These are phyloP conservation scores for Raphanus raphanistrum DNA, from an alignment of 345 rosid species.

Conservation along the genomic window DNA sequence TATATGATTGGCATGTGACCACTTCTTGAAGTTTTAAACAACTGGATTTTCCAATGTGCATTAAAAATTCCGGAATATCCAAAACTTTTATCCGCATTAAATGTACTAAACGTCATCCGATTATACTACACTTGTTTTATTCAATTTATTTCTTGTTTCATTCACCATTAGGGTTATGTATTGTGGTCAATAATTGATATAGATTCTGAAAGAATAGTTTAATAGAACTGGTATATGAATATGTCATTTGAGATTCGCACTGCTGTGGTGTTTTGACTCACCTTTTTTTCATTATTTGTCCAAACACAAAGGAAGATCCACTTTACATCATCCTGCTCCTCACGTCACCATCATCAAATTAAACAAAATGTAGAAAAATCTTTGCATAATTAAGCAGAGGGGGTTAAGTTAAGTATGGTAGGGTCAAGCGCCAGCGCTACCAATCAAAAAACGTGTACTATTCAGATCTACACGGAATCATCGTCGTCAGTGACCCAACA, in stretches of 20 bases:
- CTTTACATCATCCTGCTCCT: neutral
- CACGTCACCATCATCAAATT: neutral
- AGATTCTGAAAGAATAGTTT: neutral
- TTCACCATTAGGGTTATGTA: neutral
- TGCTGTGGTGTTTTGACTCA: slow-evolving; percentile 21
- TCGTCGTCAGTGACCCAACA: slow-evolving; percentile 7
- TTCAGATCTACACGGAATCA: slow-evolving; percentile 26
- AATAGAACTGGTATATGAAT: slow-evolving; percentile 15
- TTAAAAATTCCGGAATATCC: neutral
- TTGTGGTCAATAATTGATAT: neutral
- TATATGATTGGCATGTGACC: neutral
- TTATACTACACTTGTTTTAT: neutral
- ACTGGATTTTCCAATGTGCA: neutral
- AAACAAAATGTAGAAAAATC: neutral
- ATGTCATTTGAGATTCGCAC: slow-evolving; percentile 1
- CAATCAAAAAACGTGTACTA: slow-evolving; percentile 18
- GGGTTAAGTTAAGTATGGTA: neutral
- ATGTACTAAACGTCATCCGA: neutral
- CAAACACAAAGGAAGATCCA: neutral
- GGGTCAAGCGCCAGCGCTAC: too few species aligned
- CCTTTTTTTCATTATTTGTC: neutral
- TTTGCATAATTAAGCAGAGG: neutral
- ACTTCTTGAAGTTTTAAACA: neutral
- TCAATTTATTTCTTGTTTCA: neutral
- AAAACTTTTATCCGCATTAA: neutral